A percentile compares a stretch with the other conserved stretches of the same genome.
Evolutionary conservation across 2,329 filamentous ascomycete genomes (phyloP).

Genomic region (Colletotrichum eleusines): DNA sequence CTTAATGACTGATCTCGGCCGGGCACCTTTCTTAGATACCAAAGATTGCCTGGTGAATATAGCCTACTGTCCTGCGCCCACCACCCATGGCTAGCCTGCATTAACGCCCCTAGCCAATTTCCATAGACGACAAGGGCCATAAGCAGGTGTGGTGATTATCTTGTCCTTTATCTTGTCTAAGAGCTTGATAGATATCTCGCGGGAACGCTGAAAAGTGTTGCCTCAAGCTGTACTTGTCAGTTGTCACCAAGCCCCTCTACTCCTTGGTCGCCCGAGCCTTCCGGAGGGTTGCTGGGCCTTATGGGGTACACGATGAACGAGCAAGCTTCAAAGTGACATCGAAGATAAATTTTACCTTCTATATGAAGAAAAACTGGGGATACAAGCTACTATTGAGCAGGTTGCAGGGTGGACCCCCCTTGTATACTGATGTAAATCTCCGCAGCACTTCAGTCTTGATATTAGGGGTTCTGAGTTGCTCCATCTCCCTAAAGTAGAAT

Average conservation of each 20-base stretch:
- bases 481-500: not conserved
- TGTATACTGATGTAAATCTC: not conserved
- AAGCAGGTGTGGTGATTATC: not conserved
- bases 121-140: not conserved
- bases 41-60: not conserved
- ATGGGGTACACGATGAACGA: not conserved
- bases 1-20: not conserved
- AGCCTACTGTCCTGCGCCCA: not conserved
- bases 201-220: not conserved
- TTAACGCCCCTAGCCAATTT: not conserved
- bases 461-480: not conserved
- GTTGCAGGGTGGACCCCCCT: not conserved
- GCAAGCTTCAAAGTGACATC: not conserved
- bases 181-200: no score
- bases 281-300: not conserved
- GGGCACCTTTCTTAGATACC: fast-evolving
- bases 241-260: not conserved
- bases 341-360: not conserved
- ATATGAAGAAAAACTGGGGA: not conserved
- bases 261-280: not conserved
- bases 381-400: not conserved
- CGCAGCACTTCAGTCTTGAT: not conserved
- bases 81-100: not conserved
- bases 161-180: not conserved
- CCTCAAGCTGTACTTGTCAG: not conserved